Evolutionary conservation across 2,329 filamentous ascomycete species (phyloP).

Genomic region (Exophiala phaeomuriformis): DNA sequence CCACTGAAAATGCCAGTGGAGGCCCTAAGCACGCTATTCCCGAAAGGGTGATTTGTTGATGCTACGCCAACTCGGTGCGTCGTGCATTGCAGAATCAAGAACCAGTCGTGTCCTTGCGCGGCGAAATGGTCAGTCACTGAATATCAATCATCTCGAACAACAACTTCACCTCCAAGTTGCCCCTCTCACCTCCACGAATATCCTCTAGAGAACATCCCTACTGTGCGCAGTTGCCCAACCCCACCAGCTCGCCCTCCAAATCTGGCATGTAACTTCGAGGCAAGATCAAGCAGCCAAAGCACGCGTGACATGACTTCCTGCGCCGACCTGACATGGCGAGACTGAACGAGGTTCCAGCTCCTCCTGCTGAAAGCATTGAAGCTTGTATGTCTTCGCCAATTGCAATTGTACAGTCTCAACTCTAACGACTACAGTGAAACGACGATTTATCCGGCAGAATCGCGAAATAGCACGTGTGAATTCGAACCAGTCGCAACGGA

Average conservation of each 20-base stretch:
- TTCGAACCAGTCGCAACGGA: constrained; percentile 57
- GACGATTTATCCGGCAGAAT: constrained; percentile 59
- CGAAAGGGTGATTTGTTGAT: neutral
- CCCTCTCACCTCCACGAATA: no score
- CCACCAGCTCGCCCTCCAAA: no score
- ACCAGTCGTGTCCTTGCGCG: neutral
- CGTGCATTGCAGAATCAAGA: no score
- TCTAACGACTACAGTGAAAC: constrained; percentile 45
- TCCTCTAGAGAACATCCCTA: no score
- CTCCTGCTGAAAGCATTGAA: constrained; percentile 42
- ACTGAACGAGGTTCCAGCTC: constrained; percentile 40
- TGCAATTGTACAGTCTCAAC: neutral
- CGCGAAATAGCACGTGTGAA: constrained; percentile 59
- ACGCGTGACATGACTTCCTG: constrained; percentile 2
- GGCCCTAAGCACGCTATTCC: neutral
- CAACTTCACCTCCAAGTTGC: no score
- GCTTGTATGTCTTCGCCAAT: constrained; percentile 34
- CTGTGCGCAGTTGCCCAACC: no score
- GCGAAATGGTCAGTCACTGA: no score
- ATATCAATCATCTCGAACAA: no score
- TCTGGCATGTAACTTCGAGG: neutral
- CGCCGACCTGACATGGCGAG: constrained; percentile 38
- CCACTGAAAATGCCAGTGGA: neutral
- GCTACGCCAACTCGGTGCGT: neutral
- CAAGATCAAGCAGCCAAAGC: neutral